A percentile compares a stretch with the other conserved stretches of the same genome.
phyloP scores from a whole-genome alignment of 2,329 filamentous ascomycete species.

The Pyrenophora teres region DNA sequence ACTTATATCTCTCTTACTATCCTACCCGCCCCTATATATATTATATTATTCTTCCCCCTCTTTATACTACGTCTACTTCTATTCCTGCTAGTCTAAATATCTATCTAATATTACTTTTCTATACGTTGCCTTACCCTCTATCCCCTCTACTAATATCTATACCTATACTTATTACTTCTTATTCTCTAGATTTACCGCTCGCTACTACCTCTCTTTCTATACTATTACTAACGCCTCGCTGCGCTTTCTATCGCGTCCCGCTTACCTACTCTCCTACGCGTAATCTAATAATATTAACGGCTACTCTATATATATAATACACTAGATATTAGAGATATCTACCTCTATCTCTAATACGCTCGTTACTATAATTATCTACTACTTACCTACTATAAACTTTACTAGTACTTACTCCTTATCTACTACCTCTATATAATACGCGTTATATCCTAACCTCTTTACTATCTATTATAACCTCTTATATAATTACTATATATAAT shows the following conservation, averaged over 20 bases:
- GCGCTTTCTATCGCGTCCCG: conserved; percentile 1
- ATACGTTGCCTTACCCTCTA: not conserved
- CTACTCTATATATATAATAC: conserved; percentile 12
- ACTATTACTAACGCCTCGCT: conserved; percentile 11
- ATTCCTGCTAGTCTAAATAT: conserved; percentile 6
- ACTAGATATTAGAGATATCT: conserved; percentile 7
- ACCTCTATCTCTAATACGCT: conserved; percentile 19
- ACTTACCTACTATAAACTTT: conserved; percentile 7
- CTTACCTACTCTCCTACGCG: conserved; percentile 11
- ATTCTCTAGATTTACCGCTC: too few relatives aligned
- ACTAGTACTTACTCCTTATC: conserved; percentile 13
- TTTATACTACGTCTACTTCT: conserved; percentile 7
- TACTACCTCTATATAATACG: conserved; percentile 9
- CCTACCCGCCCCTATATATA: too few relatives aligned
- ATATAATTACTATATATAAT: conserved; percentile 9
- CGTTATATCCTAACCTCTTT: conserved; percentile 11
- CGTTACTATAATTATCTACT: too few relatives aligned
- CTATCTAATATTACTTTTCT: conserved; percentile 12
- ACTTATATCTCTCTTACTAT: conserved; percentile 14
- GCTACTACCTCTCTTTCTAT: conserved; percentile 2
- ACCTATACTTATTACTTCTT: too few relatives aligned
- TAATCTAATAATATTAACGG: conserved; percentile 10
- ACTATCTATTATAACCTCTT: too few relatives aligned
- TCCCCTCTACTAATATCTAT: too few relatives aligned
- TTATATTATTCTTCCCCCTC: conserved; percentile 9